Evolutionary conservation across 257 asterid species (phyloP).

Genomic region (Echium plantagineum): DNA sequence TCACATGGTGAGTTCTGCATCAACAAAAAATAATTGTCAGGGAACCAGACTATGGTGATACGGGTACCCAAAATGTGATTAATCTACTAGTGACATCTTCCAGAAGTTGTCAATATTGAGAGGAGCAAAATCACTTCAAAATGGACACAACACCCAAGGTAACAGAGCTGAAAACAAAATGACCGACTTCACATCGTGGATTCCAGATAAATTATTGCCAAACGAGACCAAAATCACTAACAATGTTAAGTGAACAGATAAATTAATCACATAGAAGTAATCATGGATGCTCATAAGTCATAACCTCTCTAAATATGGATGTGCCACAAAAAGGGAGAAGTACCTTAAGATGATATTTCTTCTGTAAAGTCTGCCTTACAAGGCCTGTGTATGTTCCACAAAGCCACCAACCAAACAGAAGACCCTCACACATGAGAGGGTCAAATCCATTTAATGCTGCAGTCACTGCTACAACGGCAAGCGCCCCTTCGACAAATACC

Average conservation of each 20-base stretch:
- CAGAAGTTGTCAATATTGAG: not conserved
- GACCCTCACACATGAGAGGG: conserved; percentile 85
- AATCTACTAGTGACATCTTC: not conserved
- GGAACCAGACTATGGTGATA: not conserved
- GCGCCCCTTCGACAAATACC: conserved; percentile 78
- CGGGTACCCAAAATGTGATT: not conserved
- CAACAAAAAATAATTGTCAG: not conserved
- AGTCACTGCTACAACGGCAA: conserved; percentile 60
- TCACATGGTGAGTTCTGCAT: conserved; percentile 93
- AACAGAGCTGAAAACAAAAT: not conserved
- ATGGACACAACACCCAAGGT: not conserved
- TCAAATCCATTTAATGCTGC: conserved; percentile 80
- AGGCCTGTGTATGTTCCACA: conserved; percentile 95
- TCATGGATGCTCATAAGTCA: not conserved
- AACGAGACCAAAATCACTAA: not conserved
- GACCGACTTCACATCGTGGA: not conserved
- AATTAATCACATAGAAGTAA: no score
- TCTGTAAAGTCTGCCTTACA: conserved; percentile 73
- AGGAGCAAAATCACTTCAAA: not conserved
- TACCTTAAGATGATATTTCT: conserved; percentile 97
- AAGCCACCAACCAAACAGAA: conserved; percentile 99
- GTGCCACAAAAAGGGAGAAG: not conserved
- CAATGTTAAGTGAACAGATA: no score
- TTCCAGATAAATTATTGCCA: not conserved
- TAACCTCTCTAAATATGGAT: not conserved